A percentile compares a stretch with the other conserved stretches of the same genome.
Conservation (phyloP, 2,329 filamentous ascomycete species). For the Fonsecaea monophora region DNA sequence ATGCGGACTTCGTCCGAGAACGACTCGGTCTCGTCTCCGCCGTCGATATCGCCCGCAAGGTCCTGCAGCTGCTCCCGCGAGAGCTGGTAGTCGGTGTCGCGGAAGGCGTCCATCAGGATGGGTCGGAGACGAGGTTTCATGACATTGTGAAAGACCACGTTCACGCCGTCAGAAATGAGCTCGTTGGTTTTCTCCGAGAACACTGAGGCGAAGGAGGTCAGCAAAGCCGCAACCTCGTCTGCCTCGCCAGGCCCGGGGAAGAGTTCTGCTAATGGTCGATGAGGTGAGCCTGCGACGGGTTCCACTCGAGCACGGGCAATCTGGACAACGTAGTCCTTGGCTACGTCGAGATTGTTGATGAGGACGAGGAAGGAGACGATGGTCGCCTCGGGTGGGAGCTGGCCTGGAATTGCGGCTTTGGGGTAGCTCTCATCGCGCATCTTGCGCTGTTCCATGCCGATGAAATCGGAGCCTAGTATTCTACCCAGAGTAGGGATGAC, state of each 20-base stretch:
- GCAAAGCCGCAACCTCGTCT: constrained; percentile 68
- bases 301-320: constrained; percentile 76
- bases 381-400: constrained; percentile 83
- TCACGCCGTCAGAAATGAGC: constrained; percentile 80
- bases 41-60: constrained; percentile 44
- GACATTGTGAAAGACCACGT: constrained; percentile 86
- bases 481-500: constrained; percentile 80
- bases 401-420: constrained; percentile 76
- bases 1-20: constrained; percentile 72
- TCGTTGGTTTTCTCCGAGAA: constrained; percentile 82
- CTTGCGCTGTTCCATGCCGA: constrained; percentile 95
- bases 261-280: constrained; percentile 46
- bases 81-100: constrained; percentile 84
- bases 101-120: constrained; percentile 85
- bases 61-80: constrained; percentile 52
- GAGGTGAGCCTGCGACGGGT: constrained; percentile 50
- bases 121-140: constrained; percentile 84
- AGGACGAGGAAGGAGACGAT: constrained; percentile 89
- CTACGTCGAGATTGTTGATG: constrained; percentile 93
- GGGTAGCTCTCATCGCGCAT: constrained; percentile 98
- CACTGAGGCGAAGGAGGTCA: constrained; percentile 66
- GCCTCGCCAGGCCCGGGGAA: constrained; percentile 85
- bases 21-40: constrained; percentile 40
- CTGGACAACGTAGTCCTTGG: constrained; percentile 86
- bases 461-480: constrained; percentile 85